Evolutionary conservation across 2,329 filamentous ascomycete genomes (phyloP).

Genomic region (Aspergillus uvarum): DNA sequence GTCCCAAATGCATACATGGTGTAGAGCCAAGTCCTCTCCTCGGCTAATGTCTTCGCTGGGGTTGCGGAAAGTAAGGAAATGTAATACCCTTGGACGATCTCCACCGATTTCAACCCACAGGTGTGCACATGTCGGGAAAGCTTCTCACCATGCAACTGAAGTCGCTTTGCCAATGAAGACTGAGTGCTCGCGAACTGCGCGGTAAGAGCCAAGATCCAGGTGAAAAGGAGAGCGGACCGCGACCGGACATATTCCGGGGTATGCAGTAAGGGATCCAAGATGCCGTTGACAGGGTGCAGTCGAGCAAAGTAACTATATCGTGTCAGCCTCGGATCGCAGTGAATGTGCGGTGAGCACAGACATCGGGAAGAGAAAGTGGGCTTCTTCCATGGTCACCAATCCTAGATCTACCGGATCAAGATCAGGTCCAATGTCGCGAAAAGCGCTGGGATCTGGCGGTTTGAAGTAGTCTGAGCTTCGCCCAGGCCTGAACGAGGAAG

Average conservation of each 20-base stretch:
- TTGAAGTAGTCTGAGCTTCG: slow-evolving; percentile 27
- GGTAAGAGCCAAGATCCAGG: slow-evolving; percentile 33
- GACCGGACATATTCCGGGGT: slow-evolving; percentile 28
- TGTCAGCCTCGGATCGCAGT: background rate
- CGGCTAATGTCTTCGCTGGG: slow-evolving; percentile 25
- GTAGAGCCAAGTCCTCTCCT: slow-evolving; percentile 33
- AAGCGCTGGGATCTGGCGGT: slow-evolving; percentile 1
- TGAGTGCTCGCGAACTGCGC: slow-evolving; percentile 29
- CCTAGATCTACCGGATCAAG: slow-evolving; percentile 31
- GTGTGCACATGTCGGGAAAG: slow-evolving; percentile 31
- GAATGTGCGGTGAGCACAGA: no score
- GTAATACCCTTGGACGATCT: slow-evolving; percentile 35
- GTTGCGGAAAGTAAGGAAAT: slow-evolving; percentile 31
- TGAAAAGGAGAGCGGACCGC: slow-evolving; percentile 30
- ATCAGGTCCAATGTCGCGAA: slow-evolving; percentile 28
- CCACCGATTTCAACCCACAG: slow-evolving; percentile 30
- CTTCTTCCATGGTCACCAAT: slow-evolving; percentile 31
- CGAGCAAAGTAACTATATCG: slow-evolving; percentile 26
- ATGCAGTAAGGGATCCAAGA: slow-evolving; percentile 32
- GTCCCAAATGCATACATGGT: slow-evolving; percentile 32
- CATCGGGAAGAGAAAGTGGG: slow-evolving; percentile 26
- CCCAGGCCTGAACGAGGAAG: slow-evolving; percentile 1
- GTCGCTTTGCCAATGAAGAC: slow-evolving; percentile 22
- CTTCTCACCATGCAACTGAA: slow-evolving; percentile 30
- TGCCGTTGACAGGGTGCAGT: slow-evolving; percentile 31